Percentiles rank a stretch among this genome's conserved stretches.
Evolutionary conservation across 2,329 filamentous ascomycete genomes (phyloP).

Genomic region (Ceratocystis destructans): DNA sequence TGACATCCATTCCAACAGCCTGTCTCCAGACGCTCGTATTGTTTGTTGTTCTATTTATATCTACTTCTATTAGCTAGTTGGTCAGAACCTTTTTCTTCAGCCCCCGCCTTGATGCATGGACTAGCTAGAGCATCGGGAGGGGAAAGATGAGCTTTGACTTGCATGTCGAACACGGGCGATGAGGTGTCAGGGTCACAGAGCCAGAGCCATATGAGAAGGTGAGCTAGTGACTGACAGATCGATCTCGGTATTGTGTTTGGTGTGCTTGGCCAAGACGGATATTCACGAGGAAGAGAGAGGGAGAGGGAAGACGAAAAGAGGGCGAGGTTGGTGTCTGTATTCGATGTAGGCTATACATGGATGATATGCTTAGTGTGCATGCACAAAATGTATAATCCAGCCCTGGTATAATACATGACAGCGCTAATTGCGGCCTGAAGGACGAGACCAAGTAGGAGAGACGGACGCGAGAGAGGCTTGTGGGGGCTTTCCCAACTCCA

Average conservation of each 20-base stretch:
- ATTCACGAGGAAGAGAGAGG: no score
- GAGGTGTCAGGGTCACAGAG: no score
- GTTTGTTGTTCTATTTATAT: constrained; percentile 1
- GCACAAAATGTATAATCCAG: background rate
- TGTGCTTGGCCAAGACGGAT: no score
- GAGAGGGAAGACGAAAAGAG: background rate
- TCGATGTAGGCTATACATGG: background rate
- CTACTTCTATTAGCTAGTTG: background rate
- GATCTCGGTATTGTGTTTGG: no score
- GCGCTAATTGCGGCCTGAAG: constrained; percentile 1
- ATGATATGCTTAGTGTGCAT: background rate
- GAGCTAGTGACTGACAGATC: no score
- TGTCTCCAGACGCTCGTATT: background rate
- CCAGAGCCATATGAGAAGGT: no score
- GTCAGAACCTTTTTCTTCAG: background rate
- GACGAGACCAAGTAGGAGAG: background rate
- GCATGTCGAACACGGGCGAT: background rate
- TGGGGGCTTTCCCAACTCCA: background rate
- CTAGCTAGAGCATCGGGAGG: background rate
- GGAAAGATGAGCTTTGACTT: background rate
- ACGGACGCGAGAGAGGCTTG: background rate
- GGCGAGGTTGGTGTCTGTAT: background rate
- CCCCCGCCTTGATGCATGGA: background rate
- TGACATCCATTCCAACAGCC: background rate
- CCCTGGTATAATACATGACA: background rate